Evolutionary conservation across 2,329 filamentous ascomycete species (phyloP).

Genomic region (Arthrobotrys pseudoclavata): DNA sequence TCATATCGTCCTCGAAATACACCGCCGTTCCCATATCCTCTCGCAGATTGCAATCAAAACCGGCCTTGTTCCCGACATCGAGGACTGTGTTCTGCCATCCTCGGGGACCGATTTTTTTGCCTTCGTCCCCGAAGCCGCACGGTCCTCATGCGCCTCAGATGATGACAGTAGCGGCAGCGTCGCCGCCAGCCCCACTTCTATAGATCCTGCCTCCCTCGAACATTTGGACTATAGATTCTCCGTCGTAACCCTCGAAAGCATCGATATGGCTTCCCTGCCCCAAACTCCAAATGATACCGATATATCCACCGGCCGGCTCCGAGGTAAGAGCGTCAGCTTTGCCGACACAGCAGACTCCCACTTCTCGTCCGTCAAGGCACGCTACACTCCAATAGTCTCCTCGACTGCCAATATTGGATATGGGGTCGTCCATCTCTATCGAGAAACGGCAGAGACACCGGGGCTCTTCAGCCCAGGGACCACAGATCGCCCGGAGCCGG

Average conservation of each 20-base stretch:
- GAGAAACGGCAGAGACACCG: constrained; percentile 82
- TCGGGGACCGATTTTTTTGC: constrained; percentile 44
- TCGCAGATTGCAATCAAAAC: constrained; percentile 34
- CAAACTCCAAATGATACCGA: constrained; percentile 29
- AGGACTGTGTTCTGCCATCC: constrained; percentile 25
- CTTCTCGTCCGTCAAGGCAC: constrained; percentile 79
- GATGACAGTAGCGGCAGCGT: constrained; percentile 3
- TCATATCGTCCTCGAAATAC: constrained; percentile 52
- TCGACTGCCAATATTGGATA: constrained; percentile 83
- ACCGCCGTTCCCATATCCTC: constrained; percentile 30
- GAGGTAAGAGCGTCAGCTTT: constrained; percentile 58
- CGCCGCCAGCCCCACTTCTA: constrained; percentile 6
- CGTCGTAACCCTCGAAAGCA: constrained; percentile 50
- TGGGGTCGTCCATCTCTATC: constrained; percentile 94
- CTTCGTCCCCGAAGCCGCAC: constrained; percentile 27
- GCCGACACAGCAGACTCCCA: constrained; percentile 43
- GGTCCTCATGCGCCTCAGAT: constrained; percentile 28
- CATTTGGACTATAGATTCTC: constrained; percentile 55
- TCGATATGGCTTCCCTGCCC: constrained; percentile 44
- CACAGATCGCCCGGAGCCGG: constrained; percentile 21
- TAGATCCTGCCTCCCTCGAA: constrained; percentile 12
- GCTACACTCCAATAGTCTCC: constrained; percentile 77
- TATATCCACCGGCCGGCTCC: constrained; percentile 16
- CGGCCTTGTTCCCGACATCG: constrained; percentile 28
- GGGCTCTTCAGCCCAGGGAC: constrained; percentile 67